Conservation (phyloP, 257 asterid species). For the Solanum virginianum region DNA sequence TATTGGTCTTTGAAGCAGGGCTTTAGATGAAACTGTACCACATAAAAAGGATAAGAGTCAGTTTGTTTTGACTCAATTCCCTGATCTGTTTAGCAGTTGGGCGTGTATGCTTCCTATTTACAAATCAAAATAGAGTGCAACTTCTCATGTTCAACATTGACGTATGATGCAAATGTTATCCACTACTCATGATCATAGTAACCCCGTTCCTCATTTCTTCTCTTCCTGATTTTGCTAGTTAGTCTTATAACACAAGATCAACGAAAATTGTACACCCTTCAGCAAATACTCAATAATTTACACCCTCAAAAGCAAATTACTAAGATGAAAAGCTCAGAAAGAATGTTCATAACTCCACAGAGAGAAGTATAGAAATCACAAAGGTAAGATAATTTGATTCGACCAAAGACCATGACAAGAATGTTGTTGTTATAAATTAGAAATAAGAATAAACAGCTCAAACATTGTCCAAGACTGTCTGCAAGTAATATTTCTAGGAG, state of each 20-base stretch:
- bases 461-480: not conserved
- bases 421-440: not conserved
- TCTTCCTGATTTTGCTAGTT: not conserved
- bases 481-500: not conserved
- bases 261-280: not conserved
- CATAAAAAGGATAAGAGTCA: not conserved
- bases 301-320: not conserved
- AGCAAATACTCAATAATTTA: not conserved
- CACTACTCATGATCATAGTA: not conserved
- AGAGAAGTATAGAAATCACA: not conserved
- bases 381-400: not conserved
- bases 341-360: not conserved
- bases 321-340: not conserved
- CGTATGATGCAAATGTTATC: not conserved
- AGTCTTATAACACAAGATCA: not conserved
- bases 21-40: constrained; percentile 70
- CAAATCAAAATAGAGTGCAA: not conserved
- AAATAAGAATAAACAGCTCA: not conserved
- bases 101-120: not conserved
- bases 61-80: not conserved
- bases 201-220: not conserved
- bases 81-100: not conserved
- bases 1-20: constrained; percentile 57
- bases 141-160: not conserved
- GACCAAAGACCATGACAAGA: not conserved